Percentiles rank a stretch among this genome's conserved stretches.
These are phyloP conservation scores for Coemansia javaensis DNA, from an alignment of 192 early-diverging fungal species.

Conservation along the genomic window DNA sequence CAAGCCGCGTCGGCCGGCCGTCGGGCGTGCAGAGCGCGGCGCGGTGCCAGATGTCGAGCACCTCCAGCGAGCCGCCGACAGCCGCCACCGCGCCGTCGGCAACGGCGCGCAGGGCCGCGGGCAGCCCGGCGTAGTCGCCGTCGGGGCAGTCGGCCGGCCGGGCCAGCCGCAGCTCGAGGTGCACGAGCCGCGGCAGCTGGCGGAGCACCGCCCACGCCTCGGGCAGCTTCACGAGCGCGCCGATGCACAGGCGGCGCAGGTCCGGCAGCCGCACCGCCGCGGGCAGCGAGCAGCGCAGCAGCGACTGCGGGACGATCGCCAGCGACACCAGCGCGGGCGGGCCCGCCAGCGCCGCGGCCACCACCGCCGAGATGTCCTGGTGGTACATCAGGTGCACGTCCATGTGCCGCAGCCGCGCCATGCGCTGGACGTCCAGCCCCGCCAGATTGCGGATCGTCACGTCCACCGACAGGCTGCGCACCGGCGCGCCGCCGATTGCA, in stretches of 20 bases:
- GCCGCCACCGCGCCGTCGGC: background rate
- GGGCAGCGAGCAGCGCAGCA: conserved; percentile 12
- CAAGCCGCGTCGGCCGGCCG: conserved; percentile 8
- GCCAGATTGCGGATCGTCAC: conserved; percentile 9
- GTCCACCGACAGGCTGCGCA: conserved; percentile 15
- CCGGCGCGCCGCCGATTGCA: conserved; percentile 9
- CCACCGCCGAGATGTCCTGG: conserved; percentile 13
- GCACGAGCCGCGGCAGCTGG: conserved; percentile 21
- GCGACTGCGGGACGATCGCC: conserved; percentile 14
- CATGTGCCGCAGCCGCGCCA: conserved; percentile 18
- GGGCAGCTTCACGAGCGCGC: conserved; percentile 9
- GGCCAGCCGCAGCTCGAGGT: conserved; percentile 12
- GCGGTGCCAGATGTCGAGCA: conserved; percentile 28
- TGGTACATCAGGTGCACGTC: conserved; percentile 14
- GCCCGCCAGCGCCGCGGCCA: conserved; percentile 11
- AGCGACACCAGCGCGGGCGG: conserved; percentile 4
- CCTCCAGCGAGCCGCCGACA: conserved; percentile 12
- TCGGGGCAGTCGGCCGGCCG: conserved; percentile 4
- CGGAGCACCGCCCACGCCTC: conserved; percentile 11
- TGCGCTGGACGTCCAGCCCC: conserved; percentile 7
- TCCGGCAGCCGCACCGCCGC: conserved; percentile 2
- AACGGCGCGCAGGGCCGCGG: conserved; percentile 1
- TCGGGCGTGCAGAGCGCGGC: conserved; percentile 8
- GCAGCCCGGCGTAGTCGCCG: conserved; percentile 3
- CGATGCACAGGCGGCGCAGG: conserved; percentile 15